phyloP scores from a whole-genome alignment of 257 asterid species.

The Ocimum tenuiflorum region DNA sequence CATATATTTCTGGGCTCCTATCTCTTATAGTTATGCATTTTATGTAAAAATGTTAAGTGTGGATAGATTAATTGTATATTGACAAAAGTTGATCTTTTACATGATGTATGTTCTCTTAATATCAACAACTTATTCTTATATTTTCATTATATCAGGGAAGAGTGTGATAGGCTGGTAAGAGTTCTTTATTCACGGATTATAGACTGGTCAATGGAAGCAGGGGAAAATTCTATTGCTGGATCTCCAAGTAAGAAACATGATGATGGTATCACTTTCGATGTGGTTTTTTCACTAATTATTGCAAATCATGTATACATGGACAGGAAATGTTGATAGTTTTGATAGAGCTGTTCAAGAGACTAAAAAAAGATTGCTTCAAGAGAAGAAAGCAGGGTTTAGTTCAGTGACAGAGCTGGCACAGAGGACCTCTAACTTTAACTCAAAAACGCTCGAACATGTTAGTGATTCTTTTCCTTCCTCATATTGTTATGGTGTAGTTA shows the following conservation, averaged over 20 bases:
- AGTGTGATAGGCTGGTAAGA: slow-evolving; percentile 56
- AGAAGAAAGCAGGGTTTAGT: slow-evolving; percentile 49
- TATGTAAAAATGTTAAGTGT: not conserved
- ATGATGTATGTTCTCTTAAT: not conserved
- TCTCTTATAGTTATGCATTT: not conserved
- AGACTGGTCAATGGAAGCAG: slow-evolving; percentile 33
- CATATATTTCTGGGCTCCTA: not conserved
- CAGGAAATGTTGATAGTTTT: slow-evolving; percentile 42
- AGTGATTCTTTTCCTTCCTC: slow-evolving; percentile 18
- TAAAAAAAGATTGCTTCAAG: slow-evolving; percentile 64
- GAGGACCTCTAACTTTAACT: slow-evolving; percentile 27
- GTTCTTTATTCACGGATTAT: slow-evolving; percentile 61
- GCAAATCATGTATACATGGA: slow-evolving; percentile 14
- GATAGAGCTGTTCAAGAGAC: slow-evolving; percentile 63
- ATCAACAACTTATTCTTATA: not conserved
- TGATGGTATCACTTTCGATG: slow-evolving; percentile 32
- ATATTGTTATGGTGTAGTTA: slow-evolving; percentile 1
- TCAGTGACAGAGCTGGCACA: slow-evolving; percentile 35
- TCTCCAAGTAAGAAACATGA: slow-evolving; percentile 26
- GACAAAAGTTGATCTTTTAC: not conserved
- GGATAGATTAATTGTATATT: not conserved
- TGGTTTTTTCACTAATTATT: slow-evolving; percentile 14
- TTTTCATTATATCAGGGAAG: slow-evolving; percentile 50
- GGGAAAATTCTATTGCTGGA: slow-evolving; percentile 28
- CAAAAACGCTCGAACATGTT: slow-evolving; percentile 32